Evolutionary conservation across 73 alveolate genomes (phyloP), one percentile per base, ranked within the genome.

Genomic region (Strombidium stylifer): DNA sequence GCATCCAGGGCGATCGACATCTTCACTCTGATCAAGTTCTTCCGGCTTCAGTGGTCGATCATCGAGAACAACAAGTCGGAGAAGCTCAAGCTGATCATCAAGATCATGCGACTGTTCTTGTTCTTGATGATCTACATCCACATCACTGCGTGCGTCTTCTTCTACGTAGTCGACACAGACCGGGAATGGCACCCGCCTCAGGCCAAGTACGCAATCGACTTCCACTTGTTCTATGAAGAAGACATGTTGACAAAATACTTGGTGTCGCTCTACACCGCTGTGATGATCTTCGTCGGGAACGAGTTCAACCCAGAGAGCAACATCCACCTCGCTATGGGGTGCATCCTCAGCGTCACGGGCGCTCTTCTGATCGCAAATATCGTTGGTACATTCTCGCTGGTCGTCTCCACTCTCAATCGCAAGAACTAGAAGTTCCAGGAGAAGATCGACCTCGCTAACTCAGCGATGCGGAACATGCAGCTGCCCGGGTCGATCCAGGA

Each of bases 141-240:
- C 41, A 36, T 69, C 70, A 55, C 53, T 18, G 90, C 84, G 0
- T 84, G 94, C 44, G 23, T 78, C 26, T 84, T 90, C 90, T 76
- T 45, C 57, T 27, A 65, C 42, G 31, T 59, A 0, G 50, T 78
- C 24, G 47, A 82, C 11, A 49, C 23, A 5, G 47, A 50, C 28
- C 25, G 35, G 10, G 58, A 52, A 18, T 84, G 94, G 90, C 39
- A 48, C 16, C 94, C 94, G 1, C 78, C 10, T 10, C 42, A 4
- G 24, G 88, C 64, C 41, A 0, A 20, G 6, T 42, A 53, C 27
- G 21, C 34, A 44, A 11, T 44, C 46, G 1, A 77, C 58, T 26
- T 67, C 23, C 25, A 77, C 73, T 10, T 64, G 28, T 30, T n/a
- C n/a, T n/a, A n/a, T 15, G 19, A n/a, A 16, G 62, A 67, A 30